Evolutionary conservation across 306 rosid species (phyloP), one percentile per base, ranked within the genome.

Genomic region (Oemleria cerasiformis): DNA sequence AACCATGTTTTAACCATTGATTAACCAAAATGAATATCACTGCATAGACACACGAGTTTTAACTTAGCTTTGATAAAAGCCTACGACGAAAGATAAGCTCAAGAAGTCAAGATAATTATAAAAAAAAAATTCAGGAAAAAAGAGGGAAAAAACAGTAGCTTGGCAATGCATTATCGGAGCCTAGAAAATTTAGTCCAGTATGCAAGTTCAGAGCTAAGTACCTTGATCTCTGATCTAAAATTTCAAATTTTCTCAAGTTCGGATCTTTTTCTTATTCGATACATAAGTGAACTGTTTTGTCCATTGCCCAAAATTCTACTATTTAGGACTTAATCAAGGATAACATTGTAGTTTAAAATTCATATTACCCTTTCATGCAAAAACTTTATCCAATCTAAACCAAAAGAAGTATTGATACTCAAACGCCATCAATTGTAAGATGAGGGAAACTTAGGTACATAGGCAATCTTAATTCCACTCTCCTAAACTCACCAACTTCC

Each of bases 21-120:
- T 70, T 86, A 34, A 63, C 84, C 88, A 91, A 86, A 77, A 91
- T 77, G 74, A 84, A 80, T 45, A 89, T 34, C 78, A 91, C 98
- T 94, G 96, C 85, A 84, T 8, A 69, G 34, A 70, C 65, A 62
- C 30, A 19, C 44, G 53, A n/a, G 6, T 16, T 3, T 3, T 41
- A 25, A 13, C 14, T 21, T 8, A 65, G 55, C 21, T 6, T 25
- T n/a, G 6, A 51, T 51, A 51, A 43, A 5, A 39, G 17, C 10
- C 0, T 10, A 34, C 15, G 20, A 40, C 20, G 14, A 16, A 40
- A 73, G 50, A 34, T 25, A 23, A 3, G 20, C 42, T 0, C 17
- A 23, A n/a, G 3, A 30, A 30, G 36, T 30, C 36, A 30, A 30
- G 36, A 30, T 30, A 30, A n/a, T 1, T 8, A 67, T 34, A 30